Conservation (phyloP, 2,329 filamentous ascomycete genomes). For the Ramularia endophylla region DNA sequence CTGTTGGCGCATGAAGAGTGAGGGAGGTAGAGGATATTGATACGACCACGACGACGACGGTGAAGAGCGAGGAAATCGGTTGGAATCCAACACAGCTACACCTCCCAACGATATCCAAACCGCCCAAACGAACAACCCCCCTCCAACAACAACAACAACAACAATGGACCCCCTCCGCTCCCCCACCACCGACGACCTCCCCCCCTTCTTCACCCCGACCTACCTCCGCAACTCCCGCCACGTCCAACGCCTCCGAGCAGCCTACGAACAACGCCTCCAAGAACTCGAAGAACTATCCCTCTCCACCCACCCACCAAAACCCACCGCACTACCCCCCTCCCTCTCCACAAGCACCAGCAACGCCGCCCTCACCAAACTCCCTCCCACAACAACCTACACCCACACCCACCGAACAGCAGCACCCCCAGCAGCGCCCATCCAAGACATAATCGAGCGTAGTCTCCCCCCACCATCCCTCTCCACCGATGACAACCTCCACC, state of each 20-base stretch:
- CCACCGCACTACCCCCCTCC: constrained; percentile 24
- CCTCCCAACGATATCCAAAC: too few species aligned
- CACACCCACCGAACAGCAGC: constrained; percentile 3
- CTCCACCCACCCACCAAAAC: constrained; percentile 6
- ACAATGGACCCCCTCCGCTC: too few species aligned
- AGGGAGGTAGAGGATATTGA: too few species aligned
- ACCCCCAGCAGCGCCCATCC: constrained; percentile 46
- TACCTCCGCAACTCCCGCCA: constrained; percentile 77
- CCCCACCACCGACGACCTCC: constrained; percentile 17
- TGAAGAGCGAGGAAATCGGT: too few species aligned
- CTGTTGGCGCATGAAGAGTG: too few species aligned
- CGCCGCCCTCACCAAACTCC: constrained; percentile 55
- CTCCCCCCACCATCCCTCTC: constrained; percentile 37
- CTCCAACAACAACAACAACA: constrained; percentile 1
- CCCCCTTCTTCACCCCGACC: constrained; percentile 69
- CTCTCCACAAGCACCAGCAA: constrained; percentile 53
- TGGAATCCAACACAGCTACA: too few species aligned
- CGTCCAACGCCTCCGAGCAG: constrained; percentile 60
- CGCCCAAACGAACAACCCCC: too few species aligned
- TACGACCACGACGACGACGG: too few species aligned
- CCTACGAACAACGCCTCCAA: constrained; percentile 49
- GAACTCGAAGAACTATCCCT: constrained; percentile 21
- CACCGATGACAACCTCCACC: constrained; percentile 24
- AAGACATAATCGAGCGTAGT: constrained; percentile 72
- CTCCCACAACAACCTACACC: too few species aligned